A percentile compares a stretch with the other conserved stretches of the same genome.
Evolutionary conservation across 768 basidiomycete species (phyloP).

Genomic region (Leccinum boreale): DNA sequence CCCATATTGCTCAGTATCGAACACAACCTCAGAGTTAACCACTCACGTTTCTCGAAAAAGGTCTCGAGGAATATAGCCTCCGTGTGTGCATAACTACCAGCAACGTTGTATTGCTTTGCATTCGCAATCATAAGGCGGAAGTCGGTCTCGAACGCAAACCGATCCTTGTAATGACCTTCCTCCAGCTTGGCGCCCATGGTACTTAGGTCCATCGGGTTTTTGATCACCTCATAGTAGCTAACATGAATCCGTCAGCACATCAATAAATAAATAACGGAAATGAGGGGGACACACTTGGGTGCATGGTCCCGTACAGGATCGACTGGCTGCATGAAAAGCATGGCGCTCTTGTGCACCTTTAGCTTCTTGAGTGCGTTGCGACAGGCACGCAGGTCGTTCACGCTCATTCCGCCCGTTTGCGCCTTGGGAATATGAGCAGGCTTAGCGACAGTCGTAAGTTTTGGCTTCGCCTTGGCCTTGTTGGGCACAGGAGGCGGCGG

Average conservation of each 20-base stretch:
- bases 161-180: constrained; percentile 80
- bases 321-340: constrained; percentile 83
- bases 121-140: constrained; percentile 87
- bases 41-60: constrained; percentile 84
- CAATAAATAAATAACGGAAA: constrained; percentile 1
- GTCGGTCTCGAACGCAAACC: constrained; percentile 81
- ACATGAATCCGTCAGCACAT: not conserved
- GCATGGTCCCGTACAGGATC: constrained; percentile 92
- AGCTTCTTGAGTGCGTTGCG: constrained; percentile 80
- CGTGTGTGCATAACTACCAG: constrained; percentile 67
- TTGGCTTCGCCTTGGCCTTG: constrained; percentile 27
- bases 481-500: constrained; percentile 29
- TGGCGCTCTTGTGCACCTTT: constrained; percentile 66
- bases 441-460: constrained; percentile 26
- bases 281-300: constrained; percentile 54
- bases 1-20: constrained; percentile 3
- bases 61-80: constrained; percentile 73
- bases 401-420: constrained; percentile 71
- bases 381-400: constrained; percentile 72
- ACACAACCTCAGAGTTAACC: not conserved
- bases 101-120: constrained; percentile 79
- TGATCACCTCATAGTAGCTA: constrained; percentile 90
- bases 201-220: constrained; percentile 91
- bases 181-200: constrained; percentile 86
- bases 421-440: constrained; percentile 61